Percentiles rank a stretch among this genome's conserved stretches.
These are phyloP conservation scores for Coprinellus aureogranulatus DNA, from an alignment of 768 basidiomycete species.

Conservation along the genomic window DNA sequence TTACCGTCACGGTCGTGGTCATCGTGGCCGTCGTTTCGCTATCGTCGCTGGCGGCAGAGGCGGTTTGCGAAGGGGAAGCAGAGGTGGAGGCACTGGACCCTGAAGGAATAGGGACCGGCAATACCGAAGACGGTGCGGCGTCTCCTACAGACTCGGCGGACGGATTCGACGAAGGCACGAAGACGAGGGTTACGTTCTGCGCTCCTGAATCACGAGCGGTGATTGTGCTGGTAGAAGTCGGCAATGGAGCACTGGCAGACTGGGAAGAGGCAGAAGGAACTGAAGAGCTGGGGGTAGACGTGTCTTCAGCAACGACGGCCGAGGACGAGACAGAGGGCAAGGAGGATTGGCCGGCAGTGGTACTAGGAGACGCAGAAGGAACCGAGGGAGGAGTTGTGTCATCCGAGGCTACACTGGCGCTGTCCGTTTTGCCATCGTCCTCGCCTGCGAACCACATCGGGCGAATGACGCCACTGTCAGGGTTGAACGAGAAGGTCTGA, in stretches of 20 bases:
- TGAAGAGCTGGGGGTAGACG: background rate
- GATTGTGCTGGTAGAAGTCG: constrained; percentile 16
- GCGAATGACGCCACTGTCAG: constrained; percentile 42
- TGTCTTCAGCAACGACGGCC: background rate
- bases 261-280: background rate
- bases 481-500: constrained; percentile 61
- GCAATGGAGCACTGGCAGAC: background rate
- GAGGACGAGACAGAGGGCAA: background rate
- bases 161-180: constrained; percentile 34
- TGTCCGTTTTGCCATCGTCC: constrained; percentile 24
- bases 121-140: constrained; percentile 10
- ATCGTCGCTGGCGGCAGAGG: constrained; percentile 1
- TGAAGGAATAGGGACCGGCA: constrained; percentile 1
- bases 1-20: constrained; percentile 2
- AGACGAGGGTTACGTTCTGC: constrained; percentile 54
- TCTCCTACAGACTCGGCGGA: constrained; percentile 27
- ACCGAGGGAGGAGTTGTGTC: background rate
- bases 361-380: background rate
- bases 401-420: constrained; percentile 10
- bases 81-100: background rate
- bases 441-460: constrained; percentile 48
- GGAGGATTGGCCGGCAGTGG: background rate
- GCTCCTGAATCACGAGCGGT: constrained; percentile 21
- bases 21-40: background rate
- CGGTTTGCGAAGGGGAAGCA: background rate